Percentiles rank a stretch among this genome's conserved stretches.
Conservation (phyloP, 1,284 basidiomycete genomes). For the Heterobasidion irregulare region DNA sequence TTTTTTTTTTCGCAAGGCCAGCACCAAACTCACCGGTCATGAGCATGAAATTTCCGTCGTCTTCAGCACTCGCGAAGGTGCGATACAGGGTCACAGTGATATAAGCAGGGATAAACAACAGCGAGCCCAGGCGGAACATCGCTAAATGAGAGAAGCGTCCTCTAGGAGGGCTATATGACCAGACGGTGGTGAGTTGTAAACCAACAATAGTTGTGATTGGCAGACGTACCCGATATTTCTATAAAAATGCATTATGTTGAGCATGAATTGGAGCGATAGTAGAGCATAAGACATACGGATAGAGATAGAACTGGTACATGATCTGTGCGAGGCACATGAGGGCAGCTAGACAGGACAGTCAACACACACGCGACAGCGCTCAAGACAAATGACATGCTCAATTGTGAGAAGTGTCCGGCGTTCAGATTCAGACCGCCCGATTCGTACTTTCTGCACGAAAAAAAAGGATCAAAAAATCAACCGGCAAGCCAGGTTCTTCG, state of each 20-base stretch:
- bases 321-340: constrained; percentile 78
- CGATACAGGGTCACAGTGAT: constrained; percentile 67
- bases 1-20: constrained; percentile 3
- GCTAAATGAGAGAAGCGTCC: constrained; percentile 78
- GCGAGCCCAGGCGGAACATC: constrained; percentile 76
- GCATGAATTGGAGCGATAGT: constrained; percentile 8
- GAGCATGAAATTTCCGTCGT: constrained; percentile 57
- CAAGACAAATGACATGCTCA: constrained; percentile 39
- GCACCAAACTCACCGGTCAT: constrained; percentile 49
- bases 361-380: neutral
- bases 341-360: constrained; percentile 40
- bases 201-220: neutral
- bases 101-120: constrained; percentile 74
- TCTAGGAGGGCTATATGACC: constrained; percentile 42
- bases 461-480: neutral
- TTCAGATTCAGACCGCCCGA: constrained; percentile 70
- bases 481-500: neutral
- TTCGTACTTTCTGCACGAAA: constrained; percentile 46
- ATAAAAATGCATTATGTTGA: constrained; percentile 15
- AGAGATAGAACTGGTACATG: constrained; percentile 78
- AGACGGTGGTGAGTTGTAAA: neutral
- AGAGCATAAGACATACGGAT: constrained; percentile 53
- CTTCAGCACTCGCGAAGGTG: constrained; percentile 48
- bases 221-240: constrained; percentile 47
- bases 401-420: constrained; percentile 75